phyloP scores from a whole-genome alignment of 1,284 basidiomycete genomes.

The Moesziomyces globuligerus region DNA sequence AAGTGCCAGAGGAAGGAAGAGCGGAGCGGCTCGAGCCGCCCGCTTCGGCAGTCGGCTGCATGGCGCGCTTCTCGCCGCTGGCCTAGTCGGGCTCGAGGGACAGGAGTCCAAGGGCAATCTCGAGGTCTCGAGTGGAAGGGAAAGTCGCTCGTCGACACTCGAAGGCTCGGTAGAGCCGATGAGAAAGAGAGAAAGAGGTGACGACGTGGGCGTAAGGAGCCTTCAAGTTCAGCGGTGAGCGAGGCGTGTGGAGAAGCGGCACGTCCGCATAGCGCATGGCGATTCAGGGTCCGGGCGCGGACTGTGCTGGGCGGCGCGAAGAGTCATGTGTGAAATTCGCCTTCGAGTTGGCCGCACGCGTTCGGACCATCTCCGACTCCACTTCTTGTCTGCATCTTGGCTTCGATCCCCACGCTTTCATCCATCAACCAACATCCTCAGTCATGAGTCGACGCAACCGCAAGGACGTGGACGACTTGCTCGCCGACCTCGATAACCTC shows the following conservation, averaged over 20 bases:
- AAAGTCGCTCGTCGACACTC: too few species aligned
- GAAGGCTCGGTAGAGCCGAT: too few species aligned
- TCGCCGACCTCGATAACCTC: constrained; percentile 62
- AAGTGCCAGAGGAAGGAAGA: neutral
- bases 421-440: neutral
- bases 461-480: constrained; percentile 63
- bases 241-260: constrained; percentile 9
- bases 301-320: too few species aligned
- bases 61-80: neutral
- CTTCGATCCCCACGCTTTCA: neutral
- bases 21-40: neutral
- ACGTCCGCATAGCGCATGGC: neutral
- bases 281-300: constrained; percentile 16
- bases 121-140: too few species aligned
- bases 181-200: neutral
- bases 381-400: neutral
- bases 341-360: neutral
- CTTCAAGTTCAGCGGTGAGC: too few species aligned
- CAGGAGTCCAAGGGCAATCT: too few species aligned
- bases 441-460: constrained; percentile 46
- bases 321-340: too few species aligned
- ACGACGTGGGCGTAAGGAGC: too few species aligned
- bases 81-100: too few species aligned
- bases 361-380: constrained; percentile 16
- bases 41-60: neutral